These are phyloP conservation scores for Nemania sp. DNA, from an alignment of 2,329 filamentous ascomycete species.

Conservation along the genomic window DNA sequence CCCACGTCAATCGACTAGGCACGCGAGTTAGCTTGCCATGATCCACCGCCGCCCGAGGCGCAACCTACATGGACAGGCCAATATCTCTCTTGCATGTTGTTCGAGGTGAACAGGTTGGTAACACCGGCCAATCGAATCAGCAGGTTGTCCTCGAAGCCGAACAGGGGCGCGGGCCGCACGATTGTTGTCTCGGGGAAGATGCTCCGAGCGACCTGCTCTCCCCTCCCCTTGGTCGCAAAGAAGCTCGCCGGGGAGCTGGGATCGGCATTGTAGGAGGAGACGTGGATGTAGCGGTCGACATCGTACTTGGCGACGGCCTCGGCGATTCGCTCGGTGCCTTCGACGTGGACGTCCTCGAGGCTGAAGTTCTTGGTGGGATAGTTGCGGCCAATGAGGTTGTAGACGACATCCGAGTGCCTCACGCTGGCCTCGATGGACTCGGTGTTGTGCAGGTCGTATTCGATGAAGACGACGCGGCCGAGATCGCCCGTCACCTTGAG, in stretches of 20 bases:
- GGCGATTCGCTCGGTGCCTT: conserved; percentile 88
- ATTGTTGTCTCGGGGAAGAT: conserved; percentile 98
- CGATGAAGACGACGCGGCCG: conserved; percentile 85
- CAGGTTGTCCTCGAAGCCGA: conserved; percentile 92
- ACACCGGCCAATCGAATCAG: conserved; percentile 82
- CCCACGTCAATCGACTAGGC: conserved; percentile 83
- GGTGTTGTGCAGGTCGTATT: conserved; percentile 94
- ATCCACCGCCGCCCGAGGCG: neutral
- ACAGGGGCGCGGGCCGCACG: conserved; percentile 90
- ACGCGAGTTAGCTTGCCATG: conserved; percentile 13
- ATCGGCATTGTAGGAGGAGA: conserved; percentile 92
- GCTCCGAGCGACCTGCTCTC: conserved; percentile 80
- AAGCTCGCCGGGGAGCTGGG: conserved; percentile 83
- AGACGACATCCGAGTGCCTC: conserved; percentile 94
- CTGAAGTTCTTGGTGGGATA: conserved; percentile 99
- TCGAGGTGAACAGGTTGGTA: conserved; percentile 83
- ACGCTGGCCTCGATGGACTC: conserved; percentile 95
- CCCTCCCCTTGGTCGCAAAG: conserved; percentile 86
- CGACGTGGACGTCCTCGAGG: conserved; percentile 88
- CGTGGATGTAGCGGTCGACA: conserved; percentile 92
- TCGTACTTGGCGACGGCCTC: conserved; percentile 98
- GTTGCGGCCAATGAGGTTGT: conserved; percentile 91
- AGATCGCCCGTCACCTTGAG: conserved; percentile 95
- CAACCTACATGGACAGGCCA: conserved; percentile 84
- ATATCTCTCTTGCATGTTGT: conserved; percentile 90